A percentile compares a stretch with the other conserved stretches of the same genome.
Conservation (phyloP, 179 eudicot species). For the Carnegiea gigantea region DNA sequence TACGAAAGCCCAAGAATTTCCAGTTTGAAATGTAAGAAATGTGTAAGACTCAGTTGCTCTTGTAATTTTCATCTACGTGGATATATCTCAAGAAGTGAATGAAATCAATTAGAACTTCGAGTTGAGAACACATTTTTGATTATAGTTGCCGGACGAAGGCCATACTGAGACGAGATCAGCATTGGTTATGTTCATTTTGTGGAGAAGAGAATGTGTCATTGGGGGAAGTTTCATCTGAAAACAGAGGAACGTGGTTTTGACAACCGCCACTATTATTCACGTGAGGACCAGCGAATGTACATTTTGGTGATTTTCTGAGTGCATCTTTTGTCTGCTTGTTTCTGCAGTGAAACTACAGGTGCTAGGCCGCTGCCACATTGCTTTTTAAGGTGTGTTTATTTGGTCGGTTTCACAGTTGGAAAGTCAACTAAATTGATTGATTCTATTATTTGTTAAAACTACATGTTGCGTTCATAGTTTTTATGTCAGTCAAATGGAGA, state of each 20-base stretch:
- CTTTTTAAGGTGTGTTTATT: not conserved
- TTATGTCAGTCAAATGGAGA: too few relatives aligned
- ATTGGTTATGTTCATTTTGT: not conserved
- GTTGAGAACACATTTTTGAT: not conserved
- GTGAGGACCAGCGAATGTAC: not conserved
- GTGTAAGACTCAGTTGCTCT: not conserved
- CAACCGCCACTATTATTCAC: not conserved
- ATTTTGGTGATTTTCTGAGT: not conserved
- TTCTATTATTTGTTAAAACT: not conserved
- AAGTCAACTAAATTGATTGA: not conserved
- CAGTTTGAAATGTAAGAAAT: not conserved
- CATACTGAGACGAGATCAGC: not conserved
- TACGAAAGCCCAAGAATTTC: not conserved
- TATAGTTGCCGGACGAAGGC: not conserved
- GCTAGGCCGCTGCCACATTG: not conserved
- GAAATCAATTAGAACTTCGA: not conserved
- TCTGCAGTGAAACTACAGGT: not conserved
- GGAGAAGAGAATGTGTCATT: not conserved
- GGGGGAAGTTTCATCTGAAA: not conserved
- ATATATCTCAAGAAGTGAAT: not conserved
- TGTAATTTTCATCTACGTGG: not conserved
- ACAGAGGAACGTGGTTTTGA: not conserved
- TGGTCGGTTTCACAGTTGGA: conserved; percentile 10
- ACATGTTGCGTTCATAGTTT: not conserved
- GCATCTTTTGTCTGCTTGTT: not conserved